Base-by-base conservation (phyloP, 768 basidiomycete genomes). In the Nidula microcarpa region DNA sequence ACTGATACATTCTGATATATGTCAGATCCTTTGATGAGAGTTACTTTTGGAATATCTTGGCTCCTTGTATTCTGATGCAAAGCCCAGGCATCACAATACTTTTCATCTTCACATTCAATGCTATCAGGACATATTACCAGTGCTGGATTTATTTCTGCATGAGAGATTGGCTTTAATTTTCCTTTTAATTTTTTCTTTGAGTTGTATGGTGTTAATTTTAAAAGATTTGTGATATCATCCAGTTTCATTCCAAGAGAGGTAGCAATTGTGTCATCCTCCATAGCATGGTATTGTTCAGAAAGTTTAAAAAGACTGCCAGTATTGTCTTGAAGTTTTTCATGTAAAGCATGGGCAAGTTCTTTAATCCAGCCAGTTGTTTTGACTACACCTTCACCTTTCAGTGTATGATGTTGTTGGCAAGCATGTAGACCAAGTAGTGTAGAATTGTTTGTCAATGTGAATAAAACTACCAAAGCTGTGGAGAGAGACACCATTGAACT, bases 401-500 rank as follows among this genome's bases (percentile, higher is more conserved):
- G 17, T 8, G 8, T 32, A 30, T 41, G 51, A 47, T 55, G 11
- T 43, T 59, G 51, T 43, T 56, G 54, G 11, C 56, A 11, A 4
- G 52, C 52, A 57, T 61, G 57, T 8, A 63, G 45, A 43, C 56
- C 56, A 10, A 63, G 41, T 4, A 63, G 50, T 33, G 60, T 53
- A 5, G 52, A 37, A 45, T 63, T 63, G 23, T 63, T 54, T 16
- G 50, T 49, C 32, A 61, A 14, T n/a, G 52, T 53, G 39, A 63
- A 59, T 2, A 63, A 51, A 5, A 63, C 41, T 11, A 59, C 32
- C 5, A 62, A 52, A 17, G 53, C 53, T 37, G 57, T 57, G 32
- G 54, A 17, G 16, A 62, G 46, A 2, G 61, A 58, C 11, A 59
- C 55, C 3, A 55, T 43, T 18, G 50, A 43, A 35, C 41, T 50